Conservation (phyloP, 257 asterid species). For the Przewalskia tangutica region DNA sequence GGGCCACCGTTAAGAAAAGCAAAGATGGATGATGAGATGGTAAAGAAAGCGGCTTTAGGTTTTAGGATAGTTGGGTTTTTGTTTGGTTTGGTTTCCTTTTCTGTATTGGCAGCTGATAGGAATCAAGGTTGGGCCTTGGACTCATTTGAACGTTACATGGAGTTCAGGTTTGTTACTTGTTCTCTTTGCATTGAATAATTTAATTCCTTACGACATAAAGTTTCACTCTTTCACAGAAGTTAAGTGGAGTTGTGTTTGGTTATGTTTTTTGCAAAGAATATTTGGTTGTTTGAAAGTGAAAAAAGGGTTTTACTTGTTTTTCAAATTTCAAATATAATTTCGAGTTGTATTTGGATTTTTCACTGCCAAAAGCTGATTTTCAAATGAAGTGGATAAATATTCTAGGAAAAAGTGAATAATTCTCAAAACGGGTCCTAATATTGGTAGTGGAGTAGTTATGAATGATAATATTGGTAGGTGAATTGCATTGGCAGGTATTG, state of each 20-base stretch:
- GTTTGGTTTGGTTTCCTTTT: conserved; percentile 51
- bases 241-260: no score
- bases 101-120: conserved; percentile 66
- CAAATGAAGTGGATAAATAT: no score
- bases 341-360: no score
- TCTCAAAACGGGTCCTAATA: no score
- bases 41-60: conserved; percentile 47
- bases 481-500: conserved; percentile 50
- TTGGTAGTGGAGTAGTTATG: background rate
- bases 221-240: background rate
- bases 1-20: conserved; percentile 27
- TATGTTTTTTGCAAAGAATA: no score
- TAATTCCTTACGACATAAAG: background rate
- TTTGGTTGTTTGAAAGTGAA: no score
- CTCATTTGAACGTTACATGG: conserved; percentile 46
- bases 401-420: no score
- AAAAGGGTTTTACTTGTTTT: no score
- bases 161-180: conserved; percentile 22
- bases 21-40: conserved; percentile 33
- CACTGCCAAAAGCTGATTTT: no score
- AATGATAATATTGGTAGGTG: conserved; percentile 8
- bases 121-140: conserved; percentile 65
- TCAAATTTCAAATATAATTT: no score
- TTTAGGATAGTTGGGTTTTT: conserved; percentile 50
- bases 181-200: background rate